A percentile compares a stretch with the other conserved stretches of the same genome.
These are phyloP conservation scores for Annulohypoxylon moriforme DNA, from an alignment of 495 filamentous ascomycete species.

Conservation along the genomic window DNA sequence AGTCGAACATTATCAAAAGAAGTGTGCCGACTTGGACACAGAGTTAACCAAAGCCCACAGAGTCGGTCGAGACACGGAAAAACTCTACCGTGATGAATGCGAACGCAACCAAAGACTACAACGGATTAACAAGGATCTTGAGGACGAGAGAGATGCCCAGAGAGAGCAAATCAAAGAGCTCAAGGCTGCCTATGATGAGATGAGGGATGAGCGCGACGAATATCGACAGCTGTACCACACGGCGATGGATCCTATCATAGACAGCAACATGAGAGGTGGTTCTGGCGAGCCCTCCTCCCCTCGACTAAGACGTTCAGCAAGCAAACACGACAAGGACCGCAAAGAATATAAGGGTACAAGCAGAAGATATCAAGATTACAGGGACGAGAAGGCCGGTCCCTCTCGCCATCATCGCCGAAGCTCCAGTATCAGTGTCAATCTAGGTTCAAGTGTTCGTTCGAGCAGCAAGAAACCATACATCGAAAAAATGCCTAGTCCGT, in stretches of 20 bases:
- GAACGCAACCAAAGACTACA: conserved; percentile 35
- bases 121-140: conserved; percentile 30
- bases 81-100: conserved; percentile 36
- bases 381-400: conserved; percentile 27
- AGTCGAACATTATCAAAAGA: conserved; percentile 42
- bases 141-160: conserved; percentile 21
- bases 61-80: conserved; percentile 26
- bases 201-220: conserved; percentile 29
- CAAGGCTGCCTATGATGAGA: conserved; percentile 3
- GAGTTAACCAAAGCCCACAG: conserved; percentile 41
- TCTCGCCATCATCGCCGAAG: conserved; percentile 37
- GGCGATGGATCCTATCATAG: conserved; percentile 25
- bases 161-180: conserved; percentile 27
- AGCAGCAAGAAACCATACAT: conserved; percentile 45
- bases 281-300: conserved; percentile 37
- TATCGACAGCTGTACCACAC: conserved; percentile 30
- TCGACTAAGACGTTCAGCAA: conserved; percentile 23
- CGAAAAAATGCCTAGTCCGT: conserved; percentile 41
- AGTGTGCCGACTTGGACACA: conserved; percentile 37
- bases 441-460: conserved; percentile 17
- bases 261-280: conserved; percentile 32
- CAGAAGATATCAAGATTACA: conserved; percentile 29
- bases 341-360: conserved; percentile 30
- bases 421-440: conserved; percentile 30
- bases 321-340: conserved; percentile 32